These are phyloP conservation scores for Cenchrus fungigraminus DNA, from an alignment of 176 grass and related monocot species.

Conservation along the genomic window DNA sequence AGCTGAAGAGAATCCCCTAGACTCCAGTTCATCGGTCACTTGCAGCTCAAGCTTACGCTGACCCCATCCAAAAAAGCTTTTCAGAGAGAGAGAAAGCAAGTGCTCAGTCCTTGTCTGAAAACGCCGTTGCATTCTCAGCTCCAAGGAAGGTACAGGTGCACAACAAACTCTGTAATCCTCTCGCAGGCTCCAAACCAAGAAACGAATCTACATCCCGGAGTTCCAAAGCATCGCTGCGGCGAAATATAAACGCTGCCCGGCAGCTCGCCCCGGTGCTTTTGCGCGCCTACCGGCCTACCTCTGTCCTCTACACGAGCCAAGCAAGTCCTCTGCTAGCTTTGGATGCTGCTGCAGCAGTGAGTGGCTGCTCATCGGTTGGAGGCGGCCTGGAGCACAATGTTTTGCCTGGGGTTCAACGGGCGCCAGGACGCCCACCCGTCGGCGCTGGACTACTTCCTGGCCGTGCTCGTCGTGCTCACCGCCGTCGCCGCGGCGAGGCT, in stretches of 20 bases:
- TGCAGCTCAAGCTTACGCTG: conserved; percentile 39
- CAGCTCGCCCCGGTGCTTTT: background rate
- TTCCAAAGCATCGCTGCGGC: background rate
- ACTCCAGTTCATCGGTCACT: background rate
- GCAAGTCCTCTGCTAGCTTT: no score
- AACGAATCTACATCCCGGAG: conserved; percentile 25
- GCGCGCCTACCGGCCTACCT: background rate
- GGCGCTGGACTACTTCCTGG: conserved; percentile 54
- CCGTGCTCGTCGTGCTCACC: conserved; percentile 32
- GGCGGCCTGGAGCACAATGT: conserved; percentile 14
- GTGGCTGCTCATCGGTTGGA: no score
- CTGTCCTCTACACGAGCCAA: background rate
- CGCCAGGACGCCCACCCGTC: conserved; percentile 39
- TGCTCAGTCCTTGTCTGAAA: conserved; percentile 41
- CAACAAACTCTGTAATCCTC: background rate
- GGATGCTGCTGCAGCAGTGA: no score
- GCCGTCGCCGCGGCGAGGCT: conserved; percentile 42
- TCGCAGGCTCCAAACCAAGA: conserved; percentile 29
- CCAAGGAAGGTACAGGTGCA: conserved; percentile 53
- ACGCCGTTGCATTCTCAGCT: conserved; percentile 12
- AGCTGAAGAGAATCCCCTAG: conserved; percentile 9
- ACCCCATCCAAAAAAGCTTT: conserved; percentile 6
- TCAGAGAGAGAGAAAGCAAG: conserved; percentile 11
- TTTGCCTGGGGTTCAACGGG: conserved; percentile 40
- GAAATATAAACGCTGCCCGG: background rate